These are phyloP conservation scores for Fusarium beomiforme DNA, from an alignment of 2,329 filamentous ascomycete genomes.

Conservation along the genomic window DNA sequence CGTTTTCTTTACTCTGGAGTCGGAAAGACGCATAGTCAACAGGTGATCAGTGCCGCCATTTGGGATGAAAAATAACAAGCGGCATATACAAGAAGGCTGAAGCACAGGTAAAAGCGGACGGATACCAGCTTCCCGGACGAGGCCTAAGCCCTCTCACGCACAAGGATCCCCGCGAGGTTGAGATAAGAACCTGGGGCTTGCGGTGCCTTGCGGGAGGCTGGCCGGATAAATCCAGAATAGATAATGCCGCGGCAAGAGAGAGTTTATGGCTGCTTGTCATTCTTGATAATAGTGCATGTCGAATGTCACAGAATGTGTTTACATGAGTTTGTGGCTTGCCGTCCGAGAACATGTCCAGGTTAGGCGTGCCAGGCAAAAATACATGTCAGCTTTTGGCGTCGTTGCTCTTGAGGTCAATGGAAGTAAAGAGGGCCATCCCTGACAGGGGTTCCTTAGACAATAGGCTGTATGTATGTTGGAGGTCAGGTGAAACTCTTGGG, in stretches of 20 bases:
- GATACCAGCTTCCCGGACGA: constrained; percentile 3
- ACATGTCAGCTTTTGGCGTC: background rate
- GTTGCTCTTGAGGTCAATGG: background rate
- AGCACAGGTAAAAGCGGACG: constrained; percentile 7
- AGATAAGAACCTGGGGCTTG: constrained; percentile 6
- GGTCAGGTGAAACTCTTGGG: constrained; percentile 23
- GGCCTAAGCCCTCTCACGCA: constrained; percentile 1
- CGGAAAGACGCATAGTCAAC: background rate
- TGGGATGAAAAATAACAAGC: constrained; percentile 3
- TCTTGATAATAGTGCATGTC: background rate
- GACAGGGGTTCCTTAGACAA: constrained; percentile 5
- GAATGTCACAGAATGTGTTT: background rate
- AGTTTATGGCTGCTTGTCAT: background rate
- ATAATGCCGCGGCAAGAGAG: background rate
- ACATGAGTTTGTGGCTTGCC: constrained; percentile 14
- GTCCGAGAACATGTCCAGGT: constrained; percentile 1
- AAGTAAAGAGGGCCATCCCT: constrained; percentile 1
- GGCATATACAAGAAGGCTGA: background rate
- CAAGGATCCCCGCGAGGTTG: constrained; percentile 8
- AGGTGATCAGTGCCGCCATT: constrained; percentile 15
- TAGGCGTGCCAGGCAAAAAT: background rate
- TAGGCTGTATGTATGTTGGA: background rate
- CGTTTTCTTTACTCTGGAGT: background rate
- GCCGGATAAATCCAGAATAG: constrained; percentile 7
- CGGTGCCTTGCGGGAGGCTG: constrained; percentile 6